Evolutionary conservation across 179 eudicot species (phyloP), one percentile per base, ranked within the genome.

Genomic region (Beta macrorhiza): DNA sequence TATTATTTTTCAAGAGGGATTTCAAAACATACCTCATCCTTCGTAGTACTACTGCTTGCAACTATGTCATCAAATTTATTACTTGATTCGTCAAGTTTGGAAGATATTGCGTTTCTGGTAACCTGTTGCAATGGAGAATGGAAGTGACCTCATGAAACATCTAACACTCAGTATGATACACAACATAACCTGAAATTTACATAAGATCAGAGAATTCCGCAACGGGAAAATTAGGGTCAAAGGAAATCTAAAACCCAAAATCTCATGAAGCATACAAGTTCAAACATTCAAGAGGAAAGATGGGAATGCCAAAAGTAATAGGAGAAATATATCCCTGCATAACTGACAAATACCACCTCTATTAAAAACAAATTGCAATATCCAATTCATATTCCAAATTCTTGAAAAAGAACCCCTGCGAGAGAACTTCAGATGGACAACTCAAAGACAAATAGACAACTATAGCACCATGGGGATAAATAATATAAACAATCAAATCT

Each of bases 81-180:
- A 76, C 89, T 92, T 71, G 89, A 86, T 1, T 84, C 82, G 67
- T 94, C 97, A 73, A 97, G 82, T 83, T 83, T 87, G 76, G 92
- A 88, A 81, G 98, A 88, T 80, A 94, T 64, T 77, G 86, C 89
- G 53, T 87, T 89, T 84, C 81, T 89, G 65, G 93, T 83, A 78
- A 80, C 82, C 99, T 97, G 91, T 29, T 87, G 79, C 76, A 68
- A 72, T 61, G 58, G 56, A 82, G 56, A 77, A 42, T 44, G 19
- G 29, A 8, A 73, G 32, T 70, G 45, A 82, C 71, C 78, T 44
- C 3, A 19, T 20, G 8, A 51, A 13, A 63, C 44, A 56, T 2
- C 57, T 5, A 56, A 74, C 15, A 32, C 25, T 32, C 57, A 68
- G 53, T 45, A 37, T 25, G 71, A 51, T 10, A 74, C 67, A 47